phyloP scores from a whole-genome alignment of 2,329 filamentous ascomycete species.

The Pseudocercospora ulei region DNA sequence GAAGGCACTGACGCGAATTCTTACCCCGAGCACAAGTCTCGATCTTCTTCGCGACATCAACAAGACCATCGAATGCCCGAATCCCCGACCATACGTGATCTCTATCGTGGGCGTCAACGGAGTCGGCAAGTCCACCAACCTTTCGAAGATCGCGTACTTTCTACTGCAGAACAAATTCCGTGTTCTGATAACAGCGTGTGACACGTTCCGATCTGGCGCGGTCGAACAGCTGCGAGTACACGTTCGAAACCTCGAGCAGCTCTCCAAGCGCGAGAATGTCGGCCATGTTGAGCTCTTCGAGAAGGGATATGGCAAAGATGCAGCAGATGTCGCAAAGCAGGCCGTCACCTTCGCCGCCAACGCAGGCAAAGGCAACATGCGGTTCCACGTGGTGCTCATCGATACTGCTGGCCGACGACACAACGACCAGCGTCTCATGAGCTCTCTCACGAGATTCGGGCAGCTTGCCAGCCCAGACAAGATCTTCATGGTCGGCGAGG shows the following conservation, averaged over 20 bases:
- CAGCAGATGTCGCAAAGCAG: constrained; percentile 87
- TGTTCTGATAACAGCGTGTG: constrained; percentile 84
- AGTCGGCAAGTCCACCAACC: constrained; percentile 93
- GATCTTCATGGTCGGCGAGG: constrained; percentile 93
- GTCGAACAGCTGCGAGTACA: constrained; percentile 96
- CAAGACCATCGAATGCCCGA: constrained; percentile 53
- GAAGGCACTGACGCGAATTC: constrained; percentile 82
- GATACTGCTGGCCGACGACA: constrained; percentile 91
- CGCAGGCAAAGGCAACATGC: constrained; percentile 37
- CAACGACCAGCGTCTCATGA: constrained; percentile 95
- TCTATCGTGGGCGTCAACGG: constrained; percentile 98
- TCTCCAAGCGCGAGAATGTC: constrained; percentile 68
- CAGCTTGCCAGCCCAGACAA: constrained; percentile 95
- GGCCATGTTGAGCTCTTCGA: constrained; percentile 85
- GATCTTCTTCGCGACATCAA: constrained; percentile 92
- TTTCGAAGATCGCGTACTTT: constrained; percentile 98
- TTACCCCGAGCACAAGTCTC: constrained; percentile 88
- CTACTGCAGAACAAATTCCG: constrained; percentile 93
- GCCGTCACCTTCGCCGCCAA: constrained; percentile 71
- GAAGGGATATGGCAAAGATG: constrained; percentile 95
- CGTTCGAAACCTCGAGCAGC: constrained; percentile 82
- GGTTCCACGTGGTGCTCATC: constrained; percentile 87
- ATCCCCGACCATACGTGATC: constrained; percentile 85
- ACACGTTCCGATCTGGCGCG: constrained; percentile 93
- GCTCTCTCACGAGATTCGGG: constrained; percentile 89